Conservation (phyloP, 768 basidiomycete genomes). For the Rickenella mellea region DNA sequence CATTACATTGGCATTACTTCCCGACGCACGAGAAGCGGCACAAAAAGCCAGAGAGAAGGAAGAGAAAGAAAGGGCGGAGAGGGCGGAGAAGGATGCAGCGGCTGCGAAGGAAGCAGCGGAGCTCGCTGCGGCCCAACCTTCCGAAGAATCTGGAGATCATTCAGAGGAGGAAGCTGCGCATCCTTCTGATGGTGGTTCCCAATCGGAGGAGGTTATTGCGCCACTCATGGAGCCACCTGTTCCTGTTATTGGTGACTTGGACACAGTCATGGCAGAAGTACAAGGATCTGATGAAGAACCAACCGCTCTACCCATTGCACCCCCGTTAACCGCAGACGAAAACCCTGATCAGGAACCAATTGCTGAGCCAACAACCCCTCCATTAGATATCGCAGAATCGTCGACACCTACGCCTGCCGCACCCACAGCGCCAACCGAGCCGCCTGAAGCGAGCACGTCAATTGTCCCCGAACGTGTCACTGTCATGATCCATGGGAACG, state of each 20-base stretch:
- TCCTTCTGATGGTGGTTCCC: neutral
- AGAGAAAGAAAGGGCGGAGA: conserved; percentile 27
- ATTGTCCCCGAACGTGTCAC: conserved; percentile 58
- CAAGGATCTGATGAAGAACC: conserved; percentile 13
- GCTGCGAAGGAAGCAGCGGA: conserved; percentile 21
- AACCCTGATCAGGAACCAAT: no score
- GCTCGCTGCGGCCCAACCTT: conserved; percentile 23
- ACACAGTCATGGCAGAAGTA: conserved; percentile 48
- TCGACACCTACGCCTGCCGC: conserved; percentile 12
- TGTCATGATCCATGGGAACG: conserved; percentile 83
- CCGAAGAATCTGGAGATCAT: conserved; percentile 12
- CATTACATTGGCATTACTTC: conserved; percentile 63
- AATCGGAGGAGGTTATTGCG: neutral
- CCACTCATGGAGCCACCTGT: no score
- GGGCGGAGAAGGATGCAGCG: conserved; percentile 26
- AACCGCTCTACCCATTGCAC: conserved; percentile 4
- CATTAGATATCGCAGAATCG: conserved; percentile 13
- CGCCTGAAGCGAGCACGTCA: conserved; percentile 20
- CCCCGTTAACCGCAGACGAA: no score
- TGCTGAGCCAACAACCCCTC: conserved; percentile 5
- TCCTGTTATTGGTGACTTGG: conserved; percentile 27
- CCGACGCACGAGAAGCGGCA: conserved; percentile 63
- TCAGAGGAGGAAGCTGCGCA: neutral
- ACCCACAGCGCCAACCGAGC: conserved; percentile 13
- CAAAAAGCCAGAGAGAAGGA: conserved; percentile 24